Evolutionary conservation across 2,329 filamentous ascomycete genomes (phyloP).

Genomic region (Onygenales sp.): DNA sequence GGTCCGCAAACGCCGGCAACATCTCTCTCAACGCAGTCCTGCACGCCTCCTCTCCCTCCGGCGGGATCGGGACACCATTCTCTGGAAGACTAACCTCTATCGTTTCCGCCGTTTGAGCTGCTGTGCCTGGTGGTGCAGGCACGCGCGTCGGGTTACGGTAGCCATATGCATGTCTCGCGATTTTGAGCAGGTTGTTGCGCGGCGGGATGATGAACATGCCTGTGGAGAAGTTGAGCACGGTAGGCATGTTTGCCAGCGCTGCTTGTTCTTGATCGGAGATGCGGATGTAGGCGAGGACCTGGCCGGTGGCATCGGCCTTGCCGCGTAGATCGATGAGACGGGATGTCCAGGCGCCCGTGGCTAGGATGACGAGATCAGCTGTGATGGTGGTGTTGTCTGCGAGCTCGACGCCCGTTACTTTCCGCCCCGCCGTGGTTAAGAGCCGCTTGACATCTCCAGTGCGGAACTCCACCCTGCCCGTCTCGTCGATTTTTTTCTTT

Average conservation of each 20-base stretch:
- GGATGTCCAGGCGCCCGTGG: conserved; percentile 80
- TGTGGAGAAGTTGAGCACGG: conserved; percentile 41
- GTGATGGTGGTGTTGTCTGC: conserved; percentile 40
- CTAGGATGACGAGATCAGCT: conserved; percentile 68
- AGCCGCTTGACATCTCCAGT: conserved; percentile 28
- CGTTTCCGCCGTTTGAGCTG: not conserved
- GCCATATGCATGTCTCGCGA: conserved; percentile 60
- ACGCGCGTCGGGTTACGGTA: conserved; percentile 42
- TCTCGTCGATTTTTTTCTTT: conserved; percentile 26
- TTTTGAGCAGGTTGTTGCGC: conserved; percentile 50
- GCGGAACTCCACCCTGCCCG: conserved; percentile 26
- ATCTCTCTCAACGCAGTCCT: conserved; percentile 52
- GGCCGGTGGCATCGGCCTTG: conserved; percentile 69
- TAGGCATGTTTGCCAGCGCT: conserved; percentile 55
- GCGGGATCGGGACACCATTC: conserved; percentile 27
- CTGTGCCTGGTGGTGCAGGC: conserved; percentile 16
- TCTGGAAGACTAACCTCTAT: conserved; percentile 30
- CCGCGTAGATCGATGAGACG: conserved; percentile 68
- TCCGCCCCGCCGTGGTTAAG: conserved; percentile 9
- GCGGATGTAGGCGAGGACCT: conserved; percentile 67
- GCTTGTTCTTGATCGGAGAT: conserved; percentile 64
- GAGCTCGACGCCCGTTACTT: conserved; percentile 42
- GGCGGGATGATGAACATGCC: conserved; percentile 50
- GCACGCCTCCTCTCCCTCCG: conserved; percentile 53
- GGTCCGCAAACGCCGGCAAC: conserved; percentile 49